Percentiles rank a stretch among this genome's conserved stretches.
phyloP scores from a whole-genome alignment of 345 rosid species.

The Gossypium bickii region DNA sequence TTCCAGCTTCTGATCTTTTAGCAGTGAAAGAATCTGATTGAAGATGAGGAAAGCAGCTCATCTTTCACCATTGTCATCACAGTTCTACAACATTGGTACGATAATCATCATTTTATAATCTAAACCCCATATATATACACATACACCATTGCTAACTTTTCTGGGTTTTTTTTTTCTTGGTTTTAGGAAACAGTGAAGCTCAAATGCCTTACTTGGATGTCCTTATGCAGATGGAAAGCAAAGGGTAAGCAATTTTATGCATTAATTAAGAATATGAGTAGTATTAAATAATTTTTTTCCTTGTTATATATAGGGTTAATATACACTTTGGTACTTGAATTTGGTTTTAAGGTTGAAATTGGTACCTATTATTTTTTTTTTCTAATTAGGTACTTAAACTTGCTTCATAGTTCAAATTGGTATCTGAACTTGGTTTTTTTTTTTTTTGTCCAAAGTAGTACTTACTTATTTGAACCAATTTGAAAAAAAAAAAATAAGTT shows the following conservation, averaged over 20 bases:
- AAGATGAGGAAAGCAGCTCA: conserved; percentile 37
- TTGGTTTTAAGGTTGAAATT: too few relatives aligned
- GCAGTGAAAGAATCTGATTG: not conserved
- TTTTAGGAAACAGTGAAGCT: conserved; percentile 39
- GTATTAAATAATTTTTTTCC: not conserved
- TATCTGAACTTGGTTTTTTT: too few relatives aligned
- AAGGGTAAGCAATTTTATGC: conserved; percentile 13
- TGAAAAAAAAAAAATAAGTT: too few relatives aligned
- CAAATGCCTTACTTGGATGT: conserved; percentile 30
- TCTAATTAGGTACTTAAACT: too few relatives aligned
- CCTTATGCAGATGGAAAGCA: conserved; percentile 30
- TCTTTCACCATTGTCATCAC: conserved; percentile 29
- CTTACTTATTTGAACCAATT: too few relatives aligned
- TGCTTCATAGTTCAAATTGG: too few relatives aligned
- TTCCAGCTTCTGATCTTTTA: not conserved
- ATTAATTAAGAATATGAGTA: not conserved
- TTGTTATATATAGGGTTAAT: too few relatives aligned
- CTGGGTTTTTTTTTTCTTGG: not conserved
- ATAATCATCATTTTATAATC: not conserved
- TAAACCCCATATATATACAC: not conserved
- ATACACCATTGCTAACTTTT: not conserved
- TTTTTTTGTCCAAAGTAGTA: too few relatives aligned
- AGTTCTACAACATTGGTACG: conserved; percentile 32
- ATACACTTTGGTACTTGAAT: too few relatives aligned
- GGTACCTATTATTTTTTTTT: too few relatives aligned